phyloP scores from a whole-genome alignment of 352 stramenopile genomes.

The Globisporangium orthogonon region DNA sequence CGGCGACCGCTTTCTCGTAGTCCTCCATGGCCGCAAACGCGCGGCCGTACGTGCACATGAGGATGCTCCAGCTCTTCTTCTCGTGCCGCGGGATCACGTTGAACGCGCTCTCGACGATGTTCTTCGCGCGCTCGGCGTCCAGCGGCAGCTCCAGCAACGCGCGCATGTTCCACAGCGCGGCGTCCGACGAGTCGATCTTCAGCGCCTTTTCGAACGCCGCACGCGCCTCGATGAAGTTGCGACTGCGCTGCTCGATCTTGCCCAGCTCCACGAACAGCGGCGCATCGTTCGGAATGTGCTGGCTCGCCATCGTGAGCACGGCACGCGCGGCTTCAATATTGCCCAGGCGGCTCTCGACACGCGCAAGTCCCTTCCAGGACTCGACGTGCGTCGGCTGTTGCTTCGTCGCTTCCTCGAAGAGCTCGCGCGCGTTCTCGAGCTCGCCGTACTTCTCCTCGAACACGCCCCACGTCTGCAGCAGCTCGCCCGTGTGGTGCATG shows the following conservation, averaged over 20 bases:
- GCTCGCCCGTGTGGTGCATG: constrained; percentile 42
- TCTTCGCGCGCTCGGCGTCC: constrained; percentile 56
- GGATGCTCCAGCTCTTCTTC: constrained; percentile 78
- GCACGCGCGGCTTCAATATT: constrained; percentile 58
- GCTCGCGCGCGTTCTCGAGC: constrained; percentile 58
- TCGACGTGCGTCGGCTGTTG: constrained; percentile 55
- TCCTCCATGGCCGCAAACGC: constrained; percentile 61
- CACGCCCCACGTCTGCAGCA: constrained; percentile 61
- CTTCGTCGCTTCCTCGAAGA: constrained; percentile 68
- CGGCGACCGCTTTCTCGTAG: constrained; percentile 64
- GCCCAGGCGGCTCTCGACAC: constrained; percentile 53
- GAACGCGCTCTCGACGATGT: constrained; percentile 72
- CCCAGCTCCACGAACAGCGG: constrained; percentile 66
- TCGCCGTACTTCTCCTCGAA: constrained; percentile 77
- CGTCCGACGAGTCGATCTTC: constrained; percentile 53
- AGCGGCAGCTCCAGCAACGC: constrained; percentile 65
- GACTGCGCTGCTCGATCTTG: constrained; percentile 76
- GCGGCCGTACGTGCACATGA: constrained; percentile 82
- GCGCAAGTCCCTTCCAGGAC: constrained; percentile 62
- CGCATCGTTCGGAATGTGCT: constrained; percentile 62
- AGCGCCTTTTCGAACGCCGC: constrained; percentile 68
- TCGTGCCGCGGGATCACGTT: constrained; percentile 62
- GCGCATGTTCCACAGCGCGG: constrained; percentile 77
- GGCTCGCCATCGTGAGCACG: constrained; percentile 53
- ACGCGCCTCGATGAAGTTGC: constrained; percentile 51